Percentiles rank a stretch among this genome's conserved stretches.
These are phyloP conservation scores for Peziza echinospora DNA, from an alignment of 495 filamentous ascomycete species.

Conservation along the genomic window DNA sequence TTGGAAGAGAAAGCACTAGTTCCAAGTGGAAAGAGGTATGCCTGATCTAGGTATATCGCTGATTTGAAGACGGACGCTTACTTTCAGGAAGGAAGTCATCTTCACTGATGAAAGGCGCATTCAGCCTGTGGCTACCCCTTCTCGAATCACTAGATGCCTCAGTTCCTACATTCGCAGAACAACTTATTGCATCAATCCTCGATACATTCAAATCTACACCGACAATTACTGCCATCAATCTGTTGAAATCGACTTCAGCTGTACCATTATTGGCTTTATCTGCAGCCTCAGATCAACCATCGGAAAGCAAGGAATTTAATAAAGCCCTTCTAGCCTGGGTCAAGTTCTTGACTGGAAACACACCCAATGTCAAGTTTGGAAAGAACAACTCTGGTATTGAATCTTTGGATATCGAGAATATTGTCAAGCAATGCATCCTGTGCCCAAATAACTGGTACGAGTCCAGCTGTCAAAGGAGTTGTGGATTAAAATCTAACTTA, in stretches of 20 bases:
- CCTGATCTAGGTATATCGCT: too few relatives aligned
- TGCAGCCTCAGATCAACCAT: not conserved
- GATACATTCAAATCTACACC: slow-evolving; percentile 7
- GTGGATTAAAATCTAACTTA: not conserved
- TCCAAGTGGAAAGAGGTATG: slow-evolving; percentile 15
- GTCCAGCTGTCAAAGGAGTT: not conserved
- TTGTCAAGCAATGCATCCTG: slow-evolving; percentile 11
- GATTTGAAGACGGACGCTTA: not conserved
- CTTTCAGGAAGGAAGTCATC: not conserved
- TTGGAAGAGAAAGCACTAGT: slow-evolving; percentile 18
- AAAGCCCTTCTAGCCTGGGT: slow-evolving; percentile 13
- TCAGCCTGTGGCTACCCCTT: slow-evolving; percentile 15
- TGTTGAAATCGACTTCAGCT: not conserved
- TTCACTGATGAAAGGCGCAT: slow-evolving; percentile 13
- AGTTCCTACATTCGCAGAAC: slow-evolving; percentile 7
- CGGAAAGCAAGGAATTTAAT: slow-evolving; percentile 5
- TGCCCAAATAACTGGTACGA: slow-evolving; percentile 13
- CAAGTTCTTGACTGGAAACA: slow-evolving; percentile 7
- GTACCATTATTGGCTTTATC: not conserved
- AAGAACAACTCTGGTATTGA: slow-evolving; percentile 1
- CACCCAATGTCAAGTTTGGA: not conserved
- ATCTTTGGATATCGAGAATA: slow-evolving; percentile 7
- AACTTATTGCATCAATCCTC: slow-evolving; percentile 12
- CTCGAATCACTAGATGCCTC: slow-evolving; percentile 8
- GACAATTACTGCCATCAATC: not conserved